These are phyloP conservation scores for Ceratobasidium sp. DNA, from an alignment of 1,284 basidiomycete genomes.

Conservation along the genomic window DNA sequence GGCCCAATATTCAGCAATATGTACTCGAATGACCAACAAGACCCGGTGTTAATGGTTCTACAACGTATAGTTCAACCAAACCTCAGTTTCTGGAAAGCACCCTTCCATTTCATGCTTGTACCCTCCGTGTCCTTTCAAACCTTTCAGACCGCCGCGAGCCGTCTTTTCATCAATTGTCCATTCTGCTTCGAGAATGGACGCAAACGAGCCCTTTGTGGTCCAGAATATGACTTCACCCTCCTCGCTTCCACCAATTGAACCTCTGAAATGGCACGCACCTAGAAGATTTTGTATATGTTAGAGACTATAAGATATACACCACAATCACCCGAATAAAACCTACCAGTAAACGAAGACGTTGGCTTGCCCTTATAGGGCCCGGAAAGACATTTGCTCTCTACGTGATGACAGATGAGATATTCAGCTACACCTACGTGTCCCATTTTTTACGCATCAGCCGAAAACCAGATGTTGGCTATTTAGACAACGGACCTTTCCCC, in stretches of 20 bases:
- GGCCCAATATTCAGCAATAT: background rate
- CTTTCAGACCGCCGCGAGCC: conserved; percentile 35
- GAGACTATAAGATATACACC: background rate
- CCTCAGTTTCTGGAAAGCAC: background rate
- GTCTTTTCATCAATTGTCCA: conserved; percentile 40
- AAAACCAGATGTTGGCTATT: background rate
- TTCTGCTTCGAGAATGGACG: conserved; percentile 3
- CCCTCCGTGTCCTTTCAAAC: conserved; percentile 35
- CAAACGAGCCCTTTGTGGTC: conserved; percentile 22
- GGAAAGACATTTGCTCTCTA: background rate
- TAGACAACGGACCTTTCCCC: conserved; percentile 4
- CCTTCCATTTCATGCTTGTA: conserved; percentile 18
- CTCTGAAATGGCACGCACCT: conserved; percentile 29
- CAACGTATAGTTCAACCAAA: conserved; percentile 3
- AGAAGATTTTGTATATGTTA: background rate
- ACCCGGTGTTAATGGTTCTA: background rate
- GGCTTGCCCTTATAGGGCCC: conserved; percentile 12
- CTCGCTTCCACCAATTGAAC: conserved; percentile 30
- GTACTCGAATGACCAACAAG: background rate
- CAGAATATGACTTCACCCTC: conserved; percentile 43
- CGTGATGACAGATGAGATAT: conserved; percentile 42
- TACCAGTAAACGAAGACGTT: conserved; percentile 35
- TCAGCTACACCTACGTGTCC: conserved; percentile 20
- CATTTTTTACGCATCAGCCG: background rate
- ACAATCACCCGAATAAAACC: background rate